Base-by-base conservation (phyloP, 2,329 filamentous ascomycete genomes). In the Fusarium piperis region DNA sequence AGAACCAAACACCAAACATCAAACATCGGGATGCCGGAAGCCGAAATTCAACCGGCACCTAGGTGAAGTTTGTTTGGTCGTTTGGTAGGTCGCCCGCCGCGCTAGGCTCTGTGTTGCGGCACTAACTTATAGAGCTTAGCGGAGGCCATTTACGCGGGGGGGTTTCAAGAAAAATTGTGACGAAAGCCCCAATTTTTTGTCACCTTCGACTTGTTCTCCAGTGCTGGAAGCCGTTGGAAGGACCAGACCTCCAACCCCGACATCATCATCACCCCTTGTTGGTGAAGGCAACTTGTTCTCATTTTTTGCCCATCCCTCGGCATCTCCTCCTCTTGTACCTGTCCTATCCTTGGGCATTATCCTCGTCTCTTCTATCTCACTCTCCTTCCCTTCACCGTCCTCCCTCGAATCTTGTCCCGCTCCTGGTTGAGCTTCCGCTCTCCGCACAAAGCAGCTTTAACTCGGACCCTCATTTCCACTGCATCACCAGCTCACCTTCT, bases 111-210 rank as follows among this genome's bases (percentile, higher is more conserved):
- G 58, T 74, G 55, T 41, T 39, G 62, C 62, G 55, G 63, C 48
- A 52, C 59, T 69, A 60, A 48, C 44, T 48, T 48, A 48, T 48
- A 48, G 65, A 65, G 41, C 51, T 67, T 72, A 74, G 73, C 65
- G 68, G 62, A 71, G 58, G 55, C 67, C 68, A 64, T 64, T 62
- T 64, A 64, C 68, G 74, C 73, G 74, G 74, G 68, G 67, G 68
- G 67, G 62, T 72, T 72, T 76, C 53, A 73, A 76, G 72, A 77
- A 76, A 78, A 78, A 77, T 75, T 78, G 77, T 76, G 77, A 78
- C 76, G 77, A 74, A 70, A 68, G 70, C 71, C 71, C 74, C 72
- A 41, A 73, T 74, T 76, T 75, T 73, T 75, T 71, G 73, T 68
- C 60, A 74, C 65, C 66, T 70, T 67, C 61, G 65, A 67, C 66